These are phyloP conservation scores for Rhizoclosmatium sp. DNA, from an alignment of 192 early-diverging fungal species.

Conservation along the genomic window DNA sequence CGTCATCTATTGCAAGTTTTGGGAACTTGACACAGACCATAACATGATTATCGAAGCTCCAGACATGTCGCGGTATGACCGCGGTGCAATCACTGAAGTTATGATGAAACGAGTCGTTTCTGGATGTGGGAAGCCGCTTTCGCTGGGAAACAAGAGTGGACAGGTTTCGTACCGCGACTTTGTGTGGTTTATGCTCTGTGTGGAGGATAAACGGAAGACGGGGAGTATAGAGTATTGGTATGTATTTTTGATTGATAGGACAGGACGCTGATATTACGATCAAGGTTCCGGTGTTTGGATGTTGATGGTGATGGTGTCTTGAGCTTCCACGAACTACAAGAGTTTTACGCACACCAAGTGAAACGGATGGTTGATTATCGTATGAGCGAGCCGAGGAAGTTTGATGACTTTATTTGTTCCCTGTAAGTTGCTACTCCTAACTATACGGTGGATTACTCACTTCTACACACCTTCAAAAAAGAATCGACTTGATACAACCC, in stretches of 20 bases:
- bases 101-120: slow-evolving; percentile 79
- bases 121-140: slow-evolving; percentile 65
- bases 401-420: slow-evolving; percentile 63
- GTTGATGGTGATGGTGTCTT: slow-evolving; percentile 88
- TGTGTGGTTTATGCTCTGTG: slow-evolving; percentile 85
- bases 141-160: slow-evolving; percentile 22
- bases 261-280: neutral
- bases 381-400: slow-evolving; percentile 62
- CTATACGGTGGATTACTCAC: too few relatives aligned
- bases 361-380: slow-evolving; percentile 62
- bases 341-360: slow-evolving; percentile 88
- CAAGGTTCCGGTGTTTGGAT: slow-evolving; percentile 87
- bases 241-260: neutral
- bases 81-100: slow-evolving; percentile 70
- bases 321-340: slow-evolving; percentile 82
- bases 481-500: slow-evolving; percentile 62
- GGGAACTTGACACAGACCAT: slow-evolving; percentile 90
- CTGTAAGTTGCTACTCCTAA: slow-evolving; percentile 37
- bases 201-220: slow-evolving; percentile 77
- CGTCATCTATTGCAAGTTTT: slow-evolving; percentile 97
- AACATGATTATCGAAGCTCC: slow-evolving; percentile 77
- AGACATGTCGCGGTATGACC: slow-evolving; percentile 79
- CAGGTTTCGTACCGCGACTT: slow-evolving; percentile 75
- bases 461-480: slow-evolving; percentile 6
- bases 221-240: slow-evolving; percentile 79